These are phyloP conservation scores for Lipomyces japonicus DNA, from an alignment of 805 yeast species.

Conservation along the genomic window DNA sequence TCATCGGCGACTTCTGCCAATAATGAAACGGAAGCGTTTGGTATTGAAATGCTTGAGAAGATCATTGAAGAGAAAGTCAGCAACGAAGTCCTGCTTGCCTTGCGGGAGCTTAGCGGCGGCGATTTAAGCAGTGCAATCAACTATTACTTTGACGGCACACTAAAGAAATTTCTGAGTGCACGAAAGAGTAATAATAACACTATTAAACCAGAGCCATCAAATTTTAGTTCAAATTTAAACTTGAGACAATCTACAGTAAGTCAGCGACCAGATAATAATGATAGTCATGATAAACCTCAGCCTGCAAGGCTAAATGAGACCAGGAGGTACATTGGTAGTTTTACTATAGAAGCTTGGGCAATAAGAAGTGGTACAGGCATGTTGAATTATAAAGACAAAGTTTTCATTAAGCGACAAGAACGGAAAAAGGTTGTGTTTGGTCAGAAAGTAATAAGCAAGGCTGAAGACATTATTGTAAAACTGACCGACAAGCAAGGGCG, in stretches of 20 bases:
- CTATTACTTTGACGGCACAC: constrained; percentile 17
- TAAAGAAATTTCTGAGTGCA: constrained; percentile 1
- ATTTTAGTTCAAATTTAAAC: too few species aligned
- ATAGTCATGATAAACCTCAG: neutral
- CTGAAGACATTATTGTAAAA: constrained; percentile 33
- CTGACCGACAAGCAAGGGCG: constrained; percentile 38
- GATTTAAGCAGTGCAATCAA: constrained; percentile 24
- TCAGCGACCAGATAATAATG: neutral
- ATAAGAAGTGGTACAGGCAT: constrained; percentile 37
- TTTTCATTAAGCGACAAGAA: constrained; percentile 31
- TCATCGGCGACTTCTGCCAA: neutral
- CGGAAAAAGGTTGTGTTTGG: constrained; percentile 7
- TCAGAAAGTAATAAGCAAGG: constrained; percentile 10
- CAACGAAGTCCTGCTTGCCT: neutral
- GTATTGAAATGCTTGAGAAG: constrained; percentile 6
- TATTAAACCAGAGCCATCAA: neutral
- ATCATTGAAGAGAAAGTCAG: constrained; percentile 4
- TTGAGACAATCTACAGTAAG: constrained; percentile 1
- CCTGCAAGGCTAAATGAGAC: constrained; percentile 7
- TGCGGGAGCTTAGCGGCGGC: constrained; percentile 13
- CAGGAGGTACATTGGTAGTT: constrained; percentile 36
- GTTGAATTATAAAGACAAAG: constrained; percentile 35
- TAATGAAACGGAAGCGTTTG: neutral
- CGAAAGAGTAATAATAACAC: neutral
- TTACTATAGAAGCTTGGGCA: constrained; percentile 40